Conservation (phyloP, 2,329 filamentous ascomycete genomes). For the Talaromyces sp. region DNA sequence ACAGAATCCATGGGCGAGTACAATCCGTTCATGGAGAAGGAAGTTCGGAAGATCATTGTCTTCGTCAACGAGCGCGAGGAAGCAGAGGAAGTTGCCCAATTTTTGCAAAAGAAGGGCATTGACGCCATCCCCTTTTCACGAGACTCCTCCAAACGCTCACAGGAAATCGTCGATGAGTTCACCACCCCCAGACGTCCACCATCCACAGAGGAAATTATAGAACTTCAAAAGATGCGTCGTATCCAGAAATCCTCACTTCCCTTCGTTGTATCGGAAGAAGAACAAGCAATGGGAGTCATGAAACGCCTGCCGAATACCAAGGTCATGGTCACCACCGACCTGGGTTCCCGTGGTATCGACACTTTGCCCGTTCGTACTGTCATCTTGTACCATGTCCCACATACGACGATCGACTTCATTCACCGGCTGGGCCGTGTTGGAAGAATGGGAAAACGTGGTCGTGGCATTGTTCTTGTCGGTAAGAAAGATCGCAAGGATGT, state of each 20-base stretch:
- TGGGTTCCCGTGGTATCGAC: slow-evolving; percentile 90
- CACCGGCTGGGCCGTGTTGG: slow-evolving; percentile 89
- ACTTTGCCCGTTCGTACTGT: slow-evolving; percentile 88
- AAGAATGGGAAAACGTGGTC: slow-evolving; percentile 83
- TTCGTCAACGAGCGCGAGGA: slow-evolving; percentile 97
- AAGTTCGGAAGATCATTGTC: slow-evolving; percentile 81
- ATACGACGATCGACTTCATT: slow-evolving; percentile 97
- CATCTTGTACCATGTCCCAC: slow-evolving; percentile 93
- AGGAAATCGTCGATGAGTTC: slow-evolving; percentile 73
- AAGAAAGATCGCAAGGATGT: slow-evolving; percentile 86
- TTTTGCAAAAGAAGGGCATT: slow-evolving; percentile 78
- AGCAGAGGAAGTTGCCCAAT: slow-evolving; percentile 74
- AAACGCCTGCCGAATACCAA: slow-evolving; percentile 53
- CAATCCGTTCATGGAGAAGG: slow-evolving; percentile 42
- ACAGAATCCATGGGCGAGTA: slow-evolving; percentile 32
- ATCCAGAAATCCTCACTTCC: slow-evolving; percentile 38
- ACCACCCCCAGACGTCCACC: slow-evolving; percentile 47
- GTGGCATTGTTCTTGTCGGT: slow-evolving; percentile 85
- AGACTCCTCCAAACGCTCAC: slow-evolving; percentile 75
- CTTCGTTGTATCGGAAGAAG: slow-evolving; percentile 37
- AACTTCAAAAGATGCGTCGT: slow-evolving; percentile 30
- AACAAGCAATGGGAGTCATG: slow-evolving; percentile 20
- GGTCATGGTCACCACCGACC: slow-evolving; percentile 89
- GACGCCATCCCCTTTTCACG: slow-evolving; percentile 80
- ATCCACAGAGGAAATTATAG: slow-evolving; percentile 34